Conservation (phyloP, 2,329 filamentous ascomycete genomes). For the Tolypocladium endophyticum region DNA sequence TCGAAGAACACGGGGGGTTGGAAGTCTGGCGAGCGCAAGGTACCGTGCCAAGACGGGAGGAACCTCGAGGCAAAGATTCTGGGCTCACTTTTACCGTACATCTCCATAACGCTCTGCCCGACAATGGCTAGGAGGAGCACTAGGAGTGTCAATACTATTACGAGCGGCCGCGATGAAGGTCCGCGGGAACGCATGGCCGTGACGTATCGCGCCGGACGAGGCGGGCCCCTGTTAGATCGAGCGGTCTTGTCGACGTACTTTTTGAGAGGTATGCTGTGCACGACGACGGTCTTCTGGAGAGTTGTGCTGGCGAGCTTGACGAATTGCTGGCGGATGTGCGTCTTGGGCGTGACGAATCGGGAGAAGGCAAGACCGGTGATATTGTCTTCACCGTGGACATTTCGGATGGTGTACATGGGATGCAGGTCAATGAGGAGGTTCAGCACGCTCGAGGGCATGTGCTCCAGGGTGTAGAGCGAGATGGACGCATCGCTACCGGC, state of each 20-base stretch:
- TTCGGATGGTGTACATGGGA: slow-evolving; percentile 40
- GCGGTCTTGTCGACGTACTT: slow-evolving; percentile 25
- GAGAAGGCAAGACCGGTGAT: slow-evolving; percentile 52
- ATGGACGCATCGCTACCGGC: slow-evolving; percentile 73
- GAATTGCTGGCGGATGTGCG: slow-evolving; percentile 22
- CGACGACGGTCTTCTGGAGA: slow-evolving; percentile 66
- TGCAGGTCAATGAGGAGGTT: slow-evolving; percentile 42
- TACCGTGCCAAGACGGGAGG: slow-evolving; percentile 36
- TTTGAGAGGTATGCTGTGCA: slow-evolving; percentile 67
- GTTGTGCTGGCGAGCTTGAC: slow-evolving; percentile 74
- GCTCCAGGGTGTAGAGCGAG: slow-evolving; percentile 67
- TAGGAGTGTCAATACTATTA: slow-evolving; percentile 44
- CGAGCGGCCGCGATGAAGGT: slow-evolving; percentile 39
- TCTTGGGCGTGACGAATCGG: slow-evolving; percentile 43
- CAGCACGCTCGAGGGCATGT: slow-evolving; percentile 35
- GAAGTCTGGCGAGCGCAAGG: slow-evolving; percentile 14
- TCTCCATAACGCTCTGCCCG: slow-evolving; percentile 54
- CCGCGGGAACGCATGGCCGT: slow-evolving; percentile 48
- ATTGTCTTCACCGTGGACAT: slow-evolving; percentile 41
- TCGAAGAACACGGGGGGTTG: slow-evolving; percentile 14
- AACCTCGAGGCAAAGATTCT: slow-evolving; percentile 43
- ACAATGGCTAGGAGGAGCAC: slow-evolving; percentile 51
- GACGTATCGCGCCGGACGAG: slow-evolving; percentile 56
- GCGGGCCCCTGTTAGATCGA: slow-evolving; percentile 23
- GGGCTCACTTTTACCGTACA: slow-evolving; percentile 46